These are phyloP conservation scores for Fusarium zealandicum DNA, from an alignment of 2,329 filamentous ascomycete genomes.

Conservation along the genomic window DNA sequence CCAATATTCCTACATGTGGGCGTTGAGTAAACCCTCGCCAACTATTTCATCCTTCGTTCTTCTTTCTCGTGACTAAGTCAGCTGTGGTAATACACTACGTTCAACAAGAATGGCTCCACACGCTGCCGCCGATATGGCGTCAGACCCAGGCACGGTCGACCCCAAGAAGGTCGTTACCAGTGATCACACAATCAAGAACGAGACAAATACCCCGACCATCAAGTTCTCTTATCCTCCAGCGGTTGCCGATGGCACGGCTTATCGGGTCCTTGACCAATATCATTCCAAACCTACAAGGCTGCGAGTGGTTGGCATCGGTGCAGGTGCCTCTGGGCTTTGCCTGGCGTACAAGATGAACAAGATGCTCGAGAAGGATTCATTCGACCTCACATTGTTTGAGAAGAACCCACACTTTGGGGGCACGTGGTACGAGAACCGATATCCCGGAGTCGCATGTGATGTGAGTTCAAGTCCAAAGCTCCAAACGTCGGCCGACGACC, in stretches of 20 bases:
- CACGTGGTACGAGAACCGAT: conserved; percentile 61
- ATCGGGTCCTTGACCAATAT: conserved; percentile 44
- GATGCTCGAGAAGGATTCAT: conserved; percentile 36
- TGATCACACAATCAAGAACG: conserved; percentile 3
- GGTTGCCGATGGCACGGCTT: conserved; percentile 33
- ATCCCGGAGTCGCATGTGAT: conserved; percentile 62
- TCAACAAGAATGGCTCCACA: conserved; percentile 18
- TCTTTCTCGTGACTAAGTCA: not conserved
- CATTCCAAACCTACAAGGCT: conserved; percentile 48
- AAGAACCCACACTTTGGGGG: conserved; percentile 53
- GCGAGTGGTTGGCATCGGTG: conserved; percentile 43
- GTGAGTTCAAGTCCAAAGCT: conserved; percentile 47
- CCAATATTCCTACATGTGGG: not conserved
- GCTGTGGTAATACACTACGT: not conserved
- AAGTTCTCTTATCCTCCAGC: conserved; percentile 40
- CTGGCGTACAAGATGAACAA: conserved; percentile 42
- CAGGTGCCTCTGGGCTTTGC: conserved; percentile 42
- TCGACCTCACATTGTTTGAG: conserved; percentile 44
- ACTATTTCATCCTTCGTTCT: not conserved
- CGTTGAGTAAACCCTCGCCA: not conserved
- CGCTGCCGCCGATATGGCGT: conserved; percentile 10
- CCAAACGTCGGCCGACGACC: too few relatives aligned
- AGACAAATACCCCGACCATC: conserved; percentile 12
- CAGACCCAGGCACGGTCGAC: not conserved
- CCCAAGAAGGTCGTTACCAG: conserved; percentile 14